Evolutionary conservation across 1,284 basidiomycete genomes (phyloP), one percentile per base, ranked within the genome.

Genomic region (Tylopilus sp.): DNA sequence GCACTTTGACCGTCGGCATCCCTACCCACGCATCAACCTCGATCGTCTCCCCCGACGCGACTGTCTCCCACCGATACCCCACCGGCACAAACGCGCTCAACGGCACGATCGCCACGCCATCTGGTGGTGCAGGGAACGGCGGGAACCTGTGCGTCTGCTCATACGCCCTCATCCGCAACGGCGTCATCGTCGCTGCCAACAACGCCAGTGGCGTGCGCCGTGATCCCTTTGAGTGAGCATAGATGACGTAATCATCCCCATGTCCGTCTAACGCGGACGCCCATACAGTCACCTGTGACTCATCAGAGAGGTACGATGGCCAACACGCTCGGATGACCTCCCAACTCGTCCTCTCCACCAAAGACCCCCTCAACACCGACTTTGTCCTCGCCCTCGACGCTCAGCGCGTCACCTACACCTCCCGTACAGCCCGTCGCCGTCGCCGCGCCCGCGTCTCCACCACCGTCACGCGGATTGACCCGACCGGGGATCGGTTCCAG

Each of bases 41-140:
- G 59, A 77, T 72, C 55, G 73, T 65, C 26, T 71, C 71, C 15
- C 68, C 77, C 6, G 65, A 63, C 33, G 63, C 18, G 4, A 41
- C 61, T 0, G n/a, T 55, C 29, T 61, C n/a, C 66, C 62, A 62
- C 75, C 66, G 56, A 70, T 74, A 72, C 82, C 84, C 61, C 77
- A 78, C 32, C 24, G 74, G 32, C 71, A 69, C 64, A 74, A 87
- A 88, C 38, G 76, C 69, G 36, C 74, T 71, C 72, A 87, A 87
- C 0, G 84, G 78, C 29, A 82, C 69, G 68, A 88, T 79, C 24
- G 65, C 64, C 44, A 78, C 79, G 36, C 82, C 82, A 0, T 73
- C 70, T 0, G 84, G 86, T 0, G 74, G 70, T 8, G 55, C 38
- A 4, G 86, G 85, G 70, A 86, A 88, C 1, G 86, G 86, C 3